These are phyloP conservation scores for Buxus sempervirens DNA, from an alignment of 164 flowering plant species.

Conservation along the genomic window DNA sequence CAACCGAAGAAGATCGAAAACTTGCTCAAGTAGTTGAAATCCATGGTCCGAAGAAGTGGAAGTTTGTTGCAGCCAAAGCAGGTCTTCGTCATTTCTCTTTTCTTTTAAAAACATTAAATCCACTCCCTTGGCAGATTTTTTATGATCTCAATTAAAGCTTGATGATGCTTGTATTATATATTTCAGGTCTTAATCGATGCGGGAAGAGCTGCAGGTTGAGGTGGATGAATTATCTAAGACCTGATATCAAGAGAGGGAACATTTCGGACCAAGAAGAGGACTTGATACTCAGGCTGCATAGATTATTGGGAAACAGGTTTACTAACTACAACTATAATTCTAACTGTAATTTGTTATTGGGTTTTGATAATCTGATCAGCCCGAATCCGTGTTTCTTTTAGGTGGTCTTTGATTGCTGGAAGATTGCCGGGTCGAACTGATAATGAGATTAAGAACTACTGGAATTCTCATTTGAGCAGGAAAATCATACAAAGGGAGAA, in stretches of 20 bases:
- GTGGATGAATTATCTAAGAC: no score
- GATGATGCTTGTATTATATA: not conserved
- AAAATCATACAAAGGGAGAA: slow-evolving; percentile 26
- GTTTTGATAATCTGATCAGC: no score
- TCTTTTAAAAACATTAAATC: not conserved
- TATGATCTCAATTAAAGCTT: not conserved
- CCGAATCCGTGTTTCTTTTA: slow-evolving; percentile 11
- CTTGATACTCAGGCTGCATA: slow-evolving; percentile 57
- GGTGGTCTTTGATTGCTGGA: slow-evolving; percentile 60
- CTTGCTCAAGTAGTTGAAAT: slow-evolving; percentile 36
- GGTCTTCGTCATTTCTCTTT: slow-evolving; percentile 27
- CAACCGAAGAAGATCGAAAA: slow-evolving; percentile 42
- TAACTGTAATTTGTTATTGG: no score
- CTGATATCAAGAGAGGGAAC: no score
- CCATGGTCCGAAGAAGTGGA: slow-evolving; percentile 45
- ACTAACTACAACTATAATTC: no score
- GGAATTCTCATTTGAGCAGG: slow-evolving; percentile 60
- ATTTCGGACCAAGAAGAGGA: no score
- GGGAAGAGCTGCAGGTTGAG: no score
- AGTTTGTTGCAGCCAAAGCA: slow-evolving; percentile 38
- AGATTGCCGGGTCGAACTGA: slow-evolving; percentile 54
- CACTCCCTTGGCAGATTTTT: not conserved
- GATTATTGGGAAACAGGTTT: slow-evolving; percentile 46
- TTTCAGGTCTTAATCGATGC: slow-evolving; percentile 5
- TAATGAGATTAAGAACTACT: no score